A percentile compares a stretch with the other conserved stretches of the same genome.
phyloP scores from a whole-genome alignment of 495 filamentous ascomycete genomes.

The Usnea hakonensis region DNA sequence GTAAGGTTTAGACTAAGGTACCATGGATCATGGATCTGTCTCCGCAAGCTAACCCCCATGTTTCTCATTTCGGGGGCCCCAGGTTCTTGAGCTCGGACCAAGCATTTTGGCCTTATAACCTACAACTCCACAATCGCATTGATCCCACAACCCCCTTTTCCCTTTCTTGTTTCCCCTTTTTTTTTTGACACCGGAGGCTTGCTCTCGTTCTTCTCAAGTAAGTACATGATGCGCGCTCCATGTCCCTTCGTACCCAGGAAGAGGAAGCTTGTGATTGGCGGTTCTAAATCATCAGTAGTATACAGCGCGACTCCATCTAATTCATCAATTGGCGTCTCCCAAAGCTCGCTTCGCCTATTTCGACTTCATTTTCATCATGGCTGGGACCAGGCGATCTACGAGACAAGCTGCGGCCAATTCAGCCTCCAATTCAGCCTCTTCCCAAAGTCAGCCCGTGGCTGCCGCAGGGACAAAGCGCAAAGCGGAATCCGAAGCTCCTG shows the following conservation, averaged over 20 bases:
- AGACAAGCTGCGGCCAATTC: conserved; percentile 22
- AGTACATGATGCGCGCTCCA: neutral
- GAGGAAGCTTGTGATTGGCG: neutral
- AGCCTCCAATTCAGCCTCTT: conserved; percentile 15
- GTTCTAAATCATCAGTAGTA: neutral
- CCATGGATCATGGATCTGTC: too few relatives aligned
- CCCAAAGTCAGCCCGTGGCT: conserved; percentile 15
- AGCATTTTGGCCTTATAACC: neutral
- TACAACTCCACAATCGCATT: neutral
- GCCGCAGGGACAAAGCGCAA: conserved; percentile 25
- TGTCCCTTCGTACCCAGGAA: neutral
- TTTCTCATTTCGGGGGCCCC: too few relatives aligned
- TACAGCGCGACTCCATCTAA: neutral
- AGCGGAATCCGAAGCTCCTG: conserved; percentile 10
- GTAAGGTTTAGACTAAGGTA: neutral
- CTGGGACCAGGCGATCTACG: conserved; percentile 20
- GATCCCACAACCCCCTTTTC: too few relatives aligned
- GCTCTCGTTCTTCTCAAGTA: neutral
- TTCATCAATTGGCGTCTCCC: neutral
- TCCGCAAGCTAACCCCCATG: neutral
- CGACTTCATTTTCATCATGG: conserved; percentile 8
- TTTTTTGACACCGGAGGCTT: neutral
- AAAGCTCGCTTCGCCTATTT: neutral
- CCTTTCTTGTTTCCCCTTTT: neutral
- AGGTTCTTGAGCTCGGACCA: neutral